phyloP scores from a whole-genome alignment of 176 grass and related monocot species.

The Oryza meyeriana region DNA sequence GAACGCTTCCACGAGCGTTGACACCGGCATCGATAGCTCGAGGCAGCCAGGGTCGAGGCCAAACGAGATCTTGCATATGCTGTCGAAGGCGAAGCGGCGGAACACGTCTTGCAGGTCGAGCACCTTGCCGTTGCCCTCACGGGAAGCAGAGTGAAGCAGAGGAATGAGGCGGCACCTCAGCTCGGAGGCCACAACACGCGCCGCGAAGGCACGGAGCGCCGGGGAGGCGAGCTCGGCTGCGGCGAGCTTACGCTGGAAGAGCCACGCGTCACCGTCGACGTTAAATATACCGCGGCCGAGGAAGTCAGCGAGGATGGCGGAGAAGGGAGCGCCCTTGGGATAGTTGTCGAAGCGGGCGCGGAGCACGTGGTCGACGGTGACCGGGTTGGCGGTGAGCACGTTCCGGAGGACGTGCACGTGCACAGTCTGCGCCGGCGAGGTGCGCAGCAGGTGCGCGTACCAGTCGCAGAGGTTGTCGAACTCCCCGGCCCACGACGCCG shows the following conservation, averaged over 20 bases:
- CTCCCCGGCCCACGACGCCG: conserved; percentile 63
- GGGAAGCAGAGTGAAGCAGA: conserved; percentile 48
- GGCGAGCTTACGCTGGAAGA: conserved; percentile 76
- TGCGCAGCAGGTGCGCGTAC: conserved; percentile 80
- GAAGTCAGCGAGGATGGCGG: conserved; percentile 75
- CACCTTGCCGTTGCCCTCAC: conserved; percentile 2
- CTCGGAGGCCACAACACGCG: conserved; percentile 53
- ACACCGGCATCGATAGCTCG: conserved; percentile 54
- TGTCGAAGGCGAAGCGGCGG: conserved; percentile 75
- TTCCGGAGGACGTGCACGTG: conserved; percentile 77
- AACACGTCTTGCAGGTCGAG: conserved; percentile 85
- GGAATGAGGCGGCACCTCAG: conserved; percentile 54
- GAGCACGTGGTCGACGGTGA: conserved; percentile 78
- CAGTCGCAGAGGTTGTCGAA: conserved; percentile 84
- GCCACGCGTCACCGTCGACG: conserved; percentile 70
- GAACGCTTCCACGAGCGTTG: conserved; percentile 56
- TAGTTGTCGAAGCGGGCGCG: conserved; percentile 66
- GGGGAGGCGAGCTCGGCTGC: conserved; percentile 48
- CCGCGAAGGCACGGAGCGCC: conserved; percentile 42
- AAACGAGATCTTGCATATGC: conserved; percentile 81
- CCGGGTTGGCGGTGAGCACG: conserved; percentile 66
- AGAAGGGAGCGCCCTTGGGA: conserved; percentile 71
- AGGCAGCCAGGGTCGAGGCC: conserved; percentile 68
- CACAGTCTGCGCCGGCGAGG: conserved; percentile 62
- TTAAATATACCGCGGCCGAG: conserved; percentile 91